Percentiles rank a stretch among this genome's conserved stretches.
Conservation (phyloP, 2,329 filamentous ascomycete species). For the Colletotrichum sp. region DNA sequence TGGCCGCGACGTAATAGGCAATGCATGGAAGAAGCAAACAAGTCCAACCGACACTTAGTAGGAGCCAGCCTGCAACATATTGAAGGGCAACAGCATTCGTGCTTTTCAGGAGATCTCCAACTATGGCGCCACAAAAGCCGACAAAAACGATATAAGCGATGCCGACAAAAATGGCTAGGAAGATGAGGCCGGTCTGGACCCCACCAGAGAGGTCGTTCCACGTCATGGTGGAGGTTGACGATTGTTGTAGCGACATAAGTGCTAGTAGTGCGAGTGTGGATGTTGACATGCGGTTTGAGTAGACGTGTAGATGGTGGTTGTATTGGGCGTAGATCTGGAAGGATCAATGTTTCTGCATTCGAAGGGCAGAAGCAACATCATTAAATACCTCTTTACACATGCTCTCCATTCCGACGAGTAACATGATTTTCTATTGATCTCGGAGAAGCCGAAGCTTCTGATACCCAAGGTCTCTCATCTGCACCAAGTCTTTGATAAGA, state of each 20-base stretch:
- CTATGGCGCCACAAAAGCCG: too few relatives aligned
- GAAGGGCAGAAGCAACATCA: neutral
- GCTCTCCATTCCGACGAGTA: neutral
- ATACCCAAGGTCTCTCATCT: neutral
- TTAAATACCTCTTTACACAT: neutral
- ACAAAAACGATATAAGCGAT: too few relatives aligned
- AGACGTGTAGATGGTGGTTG: neutral
- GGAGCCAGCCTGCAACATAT: neutral
- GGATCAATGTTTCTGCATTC: neutral
- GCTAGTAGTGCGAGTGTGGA: neutral
- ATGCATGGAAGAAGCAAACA: neutral
- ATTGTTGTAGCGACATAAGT: neutral
- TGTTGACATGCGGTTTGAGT: rapidly evolving
- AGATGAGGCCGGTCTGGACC: too few relatives aligned
- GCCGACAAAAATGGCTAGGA: too few relatives aligned
- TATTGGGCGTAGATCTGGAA: neutral
- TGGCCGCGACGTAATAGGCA: rapidly evolving
- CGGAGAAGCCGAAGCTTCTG: neutral
- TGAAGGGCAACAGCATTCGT: neutral
- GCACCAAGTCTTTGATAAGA: neutral
- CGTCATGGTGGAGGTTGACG: rapidly evolving
- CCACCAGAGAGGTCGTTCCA: neutral
- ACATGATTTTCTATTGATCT: rapidly evolving
- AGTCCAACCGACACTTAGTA: neutral
- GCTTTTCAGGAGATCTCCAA: neutral